Conservation (phyloP, 2,329 filamentous ascomycete species). For the Huntiella omanensis region DNA sequence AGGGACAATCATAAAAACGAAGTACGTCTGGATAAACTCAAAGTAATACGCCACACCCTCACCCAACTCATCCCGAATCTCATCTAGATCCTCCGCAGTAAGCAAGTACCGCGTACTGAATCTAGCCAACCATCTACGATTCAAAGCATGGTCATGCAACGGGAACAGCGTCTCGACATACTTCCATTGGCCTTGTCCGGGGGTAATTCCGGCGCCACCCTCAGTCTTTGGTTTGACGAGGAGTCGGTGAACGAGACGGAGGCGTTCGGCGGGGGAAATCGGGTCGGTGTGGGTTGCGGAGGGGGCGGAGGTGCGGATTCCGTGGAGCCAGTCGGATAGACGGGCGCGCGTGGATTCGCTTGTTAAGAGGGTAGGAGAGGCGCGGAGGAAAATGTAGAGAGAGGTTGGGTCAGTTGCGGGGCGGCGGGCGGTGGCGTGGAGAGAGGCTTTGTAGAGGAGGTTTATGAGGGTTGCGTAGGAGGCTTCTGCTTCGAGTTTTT, state of each 20-base stretch:
- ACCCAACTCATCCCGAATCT: slow-evolving; percentile 59
- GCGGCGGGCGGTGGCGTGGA: slow-evolving; percentile 64
- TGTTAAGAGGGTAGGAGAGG: slow-evolving; percentile 54
- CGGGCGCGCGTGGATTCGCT: slow-evolving; percentile 72
- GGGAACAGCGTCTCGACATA: slow-evolving; percentile 58
- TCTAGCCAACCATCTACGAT: slow-evolving; percentile 54
- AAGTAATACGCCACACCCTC: slow-evolving; percentile 89
- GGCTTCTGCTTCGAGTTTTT: slow-evolving; percentile 43
- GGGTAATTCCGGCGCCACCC: slow-evolving; percentile 61
- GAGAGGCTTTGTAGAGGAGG: slow-evolving; percentile 57
- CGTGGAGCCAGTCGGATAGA: slow-evolving; percentile 85
- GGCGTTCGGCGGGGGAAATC: slow-evolving; percentile 70
- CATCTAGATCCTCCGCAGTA: slow-evolving; percentile 46
- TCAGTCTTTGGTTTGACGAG: slow-evolving; percentile 55
- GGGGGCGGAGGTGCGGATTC: slow-evolving; percentile 61
- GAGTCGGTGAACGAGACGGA: slow-evolving; percentile 73
- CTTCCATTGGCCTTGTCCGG: slow-evolving; percentile 50
- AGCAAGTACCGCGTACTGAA: slow-evolving; percentile 56
- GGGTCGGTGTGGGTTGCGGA: slow-evolving; percentile 54
- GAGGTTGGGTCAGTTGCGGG: slow-evolving; percentile 57
- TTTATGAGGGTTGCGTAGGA: slow-evolving; percentile 63
- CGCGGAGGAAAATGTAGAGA: slow-evolving; percentile 66
- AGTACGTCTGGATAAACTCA: slow-evolving; percentile 82
- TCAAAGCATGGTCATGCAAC: slow-evolving; percentile 58
- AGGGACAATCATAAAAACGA: slow-evolving; percentile 66